A percentile compares a stretch with the other conserved stretches of the same genome.
Evolutionary conservation across 176 grass and related monocot species (phyloP).

Genomic region (Paspalum vaginatum): DNA sequence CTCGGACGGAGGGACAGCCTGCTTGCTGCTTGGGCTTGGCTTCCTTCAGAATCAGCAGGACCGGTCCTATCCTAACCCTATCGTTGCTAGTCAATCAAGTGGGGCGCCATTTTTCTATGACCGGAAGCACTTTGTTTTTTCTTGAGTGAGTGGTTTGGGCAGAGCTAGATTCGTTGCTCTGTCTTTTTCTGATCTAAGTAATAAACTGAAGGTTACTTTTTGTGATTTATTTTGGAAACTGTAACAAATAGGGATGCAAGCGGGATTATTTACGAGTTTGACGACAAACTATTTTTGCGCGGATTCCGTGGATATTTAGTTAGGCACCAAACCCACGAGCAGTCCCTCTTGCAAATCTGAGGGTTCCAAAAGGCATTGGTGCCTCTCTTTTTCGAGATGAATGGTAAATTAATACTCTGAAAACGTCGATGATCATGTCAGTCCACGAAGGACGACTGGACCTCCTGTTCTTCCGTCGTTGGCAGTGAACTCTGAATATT

Average conservation of each 20-base stretch:
- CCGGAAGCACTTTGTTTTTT: background rate
- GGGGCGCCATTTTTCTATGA: conserved; percentile 1
- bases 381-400: background rate
- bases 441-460: background rate
- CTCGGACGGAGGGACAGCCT: background rate
- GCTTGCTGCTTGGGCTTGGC: background rate
- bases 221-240: background rate
- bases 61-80: background rate
- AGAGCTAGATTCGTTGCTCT: background rate
- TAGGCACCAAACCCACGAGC: too few relatives aligned
- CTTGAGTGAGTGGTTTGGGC: background rate
- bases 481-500: background rate
- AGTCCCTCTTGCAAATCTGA: too few relatives aligned
- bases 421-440: background rate
- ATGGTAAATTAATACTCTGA: background rate
- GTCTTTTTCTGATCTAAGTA: too few relatives aligned
- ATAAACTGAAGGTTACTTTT: background rate
- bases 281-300: too few relatives aligned
- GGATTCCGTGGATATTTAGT: too few relatives aligned
- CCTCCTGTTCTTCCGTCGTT: background rate
- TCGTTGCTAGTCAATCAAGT: background rate
- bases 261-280: too few relatives aligned
- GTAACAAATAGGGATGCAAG: too few relatives aligned
- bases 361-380: background rate
- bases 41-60: background rate